Percentiles rank a stretch among this genome's conserved stretches.
Conservation (phyloP, 305 asterid species). For the Plantago lanceolata region DNA sequence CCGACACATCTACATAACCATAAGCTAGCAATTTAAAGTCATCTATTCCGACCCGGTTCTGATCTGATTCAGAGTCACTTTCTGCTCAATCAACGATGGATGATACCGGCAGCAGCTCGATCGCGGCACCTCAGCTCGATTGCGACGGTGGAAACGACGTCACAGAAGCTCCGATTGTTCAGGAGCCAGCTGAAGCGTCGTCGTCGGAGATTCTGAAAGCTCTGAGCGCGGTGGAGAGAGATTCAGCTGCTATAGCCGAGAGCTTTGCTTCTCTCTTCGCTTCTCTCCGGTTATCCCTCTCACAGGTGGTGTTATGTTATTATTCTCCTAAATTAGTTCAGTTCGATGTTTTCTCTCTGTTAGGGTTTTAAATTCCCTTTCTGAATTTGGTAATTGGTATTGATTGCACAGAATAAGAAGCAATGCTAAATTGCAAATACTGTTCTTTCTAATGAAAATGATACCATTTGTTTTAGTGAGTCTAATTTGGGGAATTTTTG, state of each 20-base stretch:
- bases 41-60: no score
- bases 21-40: no score
- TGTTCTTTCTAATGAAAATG: not conserved
- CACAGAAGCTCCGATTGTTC: constrained; percentile 8
- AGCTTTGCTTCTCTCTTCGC: constrained; percentile 73
- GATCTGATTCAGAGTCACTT: no score
- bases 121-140: constrained; percentile 14
- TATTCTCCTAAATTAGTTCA: not conserved
- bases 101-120: constrained; percentile 23
- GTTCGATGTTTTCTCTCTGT: not conserved
- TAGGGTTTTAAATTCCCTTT: not conserved
- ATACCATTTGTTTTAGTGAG: constrained; percentile 5
- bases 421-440: not conserved
- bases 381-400: not conserved
- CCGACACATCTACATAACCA: no score
- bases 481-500: constrained; percentile 25
- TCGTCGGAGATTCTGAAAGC: constrained; percentile 63
- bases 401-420: not conserved
- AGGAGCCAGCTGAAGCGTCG: constrained; percentile 24
- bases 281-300: constrained; percentile 69
- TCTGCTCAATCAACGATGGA: no score
- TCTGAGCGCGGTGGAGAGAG: constrained; percentile 71
- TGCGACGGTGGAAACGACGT: not conserved
- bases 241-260: constrained; percentile 72
- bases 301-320: constrained; percentile 44